These are phyloP conservation scores for Musa schizocarpa DNA, from an alignment of 176 grass and related monocot species.

Conservation along the genomic window DNA sequence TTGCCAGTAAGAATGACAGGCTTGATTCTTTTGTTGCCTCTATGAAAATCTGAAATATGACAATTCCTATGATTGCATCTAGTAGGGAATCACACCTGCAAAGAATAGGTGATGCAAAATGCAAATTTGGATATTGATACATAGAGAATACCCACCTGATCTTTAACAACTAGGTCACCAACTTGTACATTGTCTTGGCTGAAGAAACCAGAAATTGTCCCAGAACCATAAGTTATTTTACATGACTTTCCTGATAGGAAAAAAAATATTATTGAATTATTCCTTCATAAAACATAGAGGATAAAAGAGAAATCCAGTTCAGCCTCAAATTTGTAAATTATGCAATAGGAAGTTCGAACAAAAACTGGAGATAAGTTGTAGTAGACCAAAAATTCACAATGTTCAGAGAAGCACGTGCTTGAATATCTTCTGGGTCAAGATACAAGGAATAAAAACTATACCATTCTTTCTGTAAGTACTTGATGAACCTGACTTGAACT, in stretches of 20 bases:
- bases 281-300: not conserved
- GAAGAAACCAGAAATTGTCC: slow-evolving; percentile 78
- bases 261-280: not conserved
- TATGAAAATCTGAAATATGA: slow-evolving; percentile 61
- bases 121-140: not conserved
- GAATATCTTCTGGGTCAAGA: not conserved
- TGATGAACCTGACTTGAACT: slow-evolving; percentile 55
- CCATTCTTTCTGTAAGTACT: slow-evolving; percentile 67
- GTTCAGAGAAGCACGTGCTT: not conserved
- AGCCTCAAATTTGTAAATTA: no score
- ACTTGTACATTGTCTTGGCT: slow-evolving; percentile 70
- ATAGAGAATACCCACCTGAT: slow-evolving; percentile 34
- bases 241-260: slow-evolving; percentile 51
- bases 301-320: not conserved
- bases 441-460: slow-evolving; percentile 14
- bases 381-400: not conserved
- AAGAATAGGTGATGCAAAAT: not conserved
- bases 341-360: not conserved
- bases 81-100: not conserved
- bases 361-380: not conserved
- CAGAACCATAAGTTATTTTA: slow-evolving; percentile 81
- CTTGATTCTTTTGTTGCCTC: slow-evolving; percentile 70
- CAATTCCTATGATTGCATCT: not conserved
- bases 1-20: slow-evolving; percentile 46
- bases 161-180: slow-evolving; percentile 61